phyloP scores from a whole-genome alignment of 192 early-diverging fungal genomes.

The Coemansia sp. region DNA sequence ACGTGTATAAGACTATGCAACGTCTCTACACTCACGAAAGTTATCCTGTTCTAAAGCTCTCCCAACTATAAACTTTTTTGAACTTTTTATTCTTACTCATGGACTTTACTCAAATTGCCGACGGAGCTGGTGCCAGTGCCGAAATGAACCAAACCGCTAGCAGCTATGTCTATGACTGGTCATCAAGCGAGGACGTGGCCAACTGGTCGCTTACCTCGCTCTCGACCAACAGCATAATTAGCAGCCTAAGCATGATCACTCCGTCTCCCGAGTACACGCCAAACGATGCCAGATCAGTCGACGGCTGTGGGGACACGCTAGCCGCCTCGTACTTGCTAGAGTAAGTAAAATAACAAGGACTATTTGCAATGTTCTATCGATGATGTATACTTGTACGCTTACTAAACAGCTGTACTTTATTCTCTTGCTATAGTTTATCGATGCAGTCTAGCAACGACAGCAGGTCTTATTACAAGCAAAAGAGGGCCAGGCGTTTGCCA shows the following conservation, averaged over 20 bases:
- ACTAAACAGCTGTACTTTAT: not conserved
- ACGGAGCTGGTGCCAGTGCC: slow-evolving; percentile 2
- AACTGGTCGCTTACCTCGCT: slow-evolving; percentile 30
- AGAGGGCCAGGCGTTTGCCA: not conserved
- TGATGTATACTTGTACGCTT: not conserved
- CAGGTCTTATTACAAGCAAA: not conserved
- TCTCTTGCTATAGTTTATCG: slow-evolving; percentile 5
- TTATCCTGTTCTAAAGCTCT: not conserved
- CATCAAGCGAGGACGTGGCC: slow-evolving; percentile 24
- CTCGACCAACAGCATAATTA: slow-evolving; percentile 16
- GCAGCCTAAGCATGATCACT: slow-evolving; percentile 20
- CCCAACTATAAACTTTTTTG: not conserved
- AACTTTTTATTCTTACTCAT: not conserved
- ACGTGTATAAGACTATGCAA: not conserved
- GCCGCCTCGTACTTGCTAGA: slow-evolving; percentile 3
- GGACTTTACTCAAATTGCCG: not conserved
- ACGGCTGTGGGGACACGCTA: slow-evolving; percentile 21
- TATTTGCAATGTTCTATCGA: not conserved
- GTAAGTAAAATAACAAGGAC: not conserved
- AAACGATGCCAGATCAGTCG: not conserved
- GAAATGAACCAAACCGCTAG: not conserved
- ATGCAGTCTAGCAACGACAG: not conserved
- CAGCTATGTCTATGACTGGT: slow-evolving; percentile 24
- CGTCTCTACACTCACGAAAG: not conserved
- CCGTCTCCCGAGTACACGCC: slow-evolving; percentile 20